These are phyloP conservation scores for Solidago caesia DNA, from an alignment of 129 eudicot genomes.

Conservation along the genomic window DNA sequence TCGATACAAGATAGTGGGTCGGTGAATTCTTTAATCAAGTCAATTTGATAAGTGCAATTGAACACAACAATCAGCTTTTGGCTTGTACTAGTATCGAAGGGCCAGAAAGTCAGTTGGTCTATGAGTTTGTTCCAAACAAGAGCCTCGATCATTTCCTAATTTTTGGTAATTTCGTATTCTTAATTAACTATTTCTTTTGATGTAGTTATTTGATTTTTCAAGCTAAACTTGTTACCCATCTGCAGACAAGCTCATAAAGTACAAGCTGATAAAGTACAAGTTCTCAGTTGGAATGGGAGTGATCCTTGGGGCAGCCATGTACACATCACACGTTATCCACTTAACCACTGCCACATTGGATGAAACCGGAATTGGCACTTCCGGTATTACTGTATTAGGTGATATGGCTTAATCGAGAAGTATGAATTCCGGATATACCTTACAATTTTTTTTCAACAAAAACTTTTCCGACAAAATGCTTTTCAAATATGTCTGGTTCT, in stretches of 20 bases:
- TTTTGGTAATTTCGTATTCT: constrained; percentile 40
- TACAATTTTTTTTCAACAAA: too few relatives aligned
- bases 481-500: too few relatives aligned
- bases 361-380: too few relatives aligned
- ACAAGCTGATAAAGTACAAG: constrained; percentile 33
- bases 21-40: constrained; percentile 85
- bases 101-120: constrained; percentile 79
- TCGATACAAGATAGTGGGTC: constrained; percentile 81
- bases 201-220: not conserved
- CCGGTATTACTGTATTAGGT: too few relatives aligned
- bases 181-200: not conserved
- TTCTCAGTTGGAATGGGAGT: constrained; percentile 62
- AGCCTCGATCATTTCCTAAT: constrained; percentile 67
- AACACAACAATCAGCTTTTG: constrained; percentile 82
- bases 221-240: not conserved
- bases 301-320: constrained; percentile 60
- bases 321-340: too few relatives aligned
- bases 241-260: constrained; percentile 41
- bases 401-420: too few relatives aligned
- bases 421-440: too few relatives aligned
- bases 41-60: constrained; percentile 64
- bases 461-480: too few relatives aligned
- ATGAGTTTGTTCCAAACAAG: constrained; percentile 69
- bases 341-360: too few relatives aligned
- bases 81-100: constrained; percentile 83